Evolutionary conservation across 768 basidiomycete genomes (phyloP), one percentile per base, ranked within the genome.

Genomic region (Tylopilus subfusipes): DNA sequence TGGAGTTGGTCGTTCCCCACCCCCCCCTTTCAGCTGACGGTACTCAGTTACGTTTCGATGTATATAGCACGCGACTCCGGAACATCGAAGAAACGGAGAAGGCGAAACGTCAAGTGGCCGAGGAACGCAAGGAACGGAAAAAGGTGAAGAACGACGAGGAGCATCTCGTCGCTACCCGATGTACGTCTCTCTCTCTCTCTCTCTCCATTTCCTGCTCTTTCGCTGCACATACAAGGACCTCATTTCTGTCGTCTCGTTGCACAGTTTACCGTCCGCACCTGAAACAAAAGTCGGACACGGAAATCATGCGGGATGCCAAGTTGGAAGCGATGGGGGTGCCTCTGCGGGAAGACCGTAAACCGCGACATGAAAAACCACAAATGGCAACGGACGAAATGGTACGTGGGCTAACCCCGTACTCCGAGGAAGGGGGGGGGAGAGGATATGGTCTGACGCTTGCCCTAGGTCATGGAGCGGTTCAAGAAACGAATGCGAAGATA

Each of bases 41-140:
- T 7, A n/a, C n/a, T 13, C 27, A 12, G 4, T 2, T 34, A 8
- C 7, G 2, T 19, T 14, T 3, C 3, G 16, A 13, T 7, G 18
- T 4, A 21, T 4, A 3, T 55, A 98, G 95, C 59, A 78, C 86
- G 18, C 86, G 95, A 18, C 75, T 99, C 52, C 86, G 88, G 73
- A 99, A 98, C 66, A 99, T 99, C 51, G 94, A 97, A 67, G 93
- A 94, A 48, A 99, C 96, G 0, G 97, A 98, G 68, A 96, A 92
- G 61, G 96, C 96, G 1, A 98, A 98, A 71, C 81, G 93, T 1
- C 77, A 82, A 12, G 89, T 94, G 22, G 85, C 84, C 1, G 91
- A 93, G 59, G 84, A 82, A 54, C 80, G 82, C 22, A 79, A 84
- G 46, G 82, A 85, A 13, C 74, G 78, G 22, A 83, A 81, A 64